These are phyloP conservation scores for Microdochium bolleyi DNA, from an alignment of 2,329 filamentous ascomycete species.

Conservation along the genomic window DNA sequence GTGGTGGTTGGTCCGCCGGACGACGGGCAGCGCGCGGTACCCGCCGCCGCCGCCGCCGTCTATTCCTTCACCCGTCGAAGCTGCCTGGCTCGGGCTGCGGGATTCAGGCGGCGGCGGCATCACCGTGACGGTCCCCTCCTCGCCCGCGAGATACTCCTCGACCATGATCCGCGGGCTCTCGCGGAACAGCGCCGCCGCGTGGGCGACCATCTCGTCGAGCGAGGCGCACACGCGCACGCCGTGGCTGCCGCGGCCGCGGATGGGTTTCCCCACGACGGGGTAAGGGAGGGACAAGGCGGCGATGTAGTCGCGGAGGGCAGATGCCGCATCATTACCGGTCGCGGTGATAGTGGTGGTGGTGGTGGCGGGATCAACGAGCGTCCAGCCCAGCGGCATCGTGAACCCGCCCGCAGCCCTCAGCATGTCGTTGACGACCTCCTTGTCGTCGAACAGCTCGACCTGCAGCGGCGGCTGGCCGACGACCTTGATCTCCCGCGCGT, in stretches of 20 bases:
- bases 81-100: background rate
- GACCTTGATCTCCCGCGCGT: conserved; percentile 23
- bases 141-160: conserved; percentile 37
- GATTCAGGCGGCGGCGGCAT: conserved; percentile 32
- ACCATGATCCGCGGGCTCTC: conserved; percentile 31
- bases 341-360: background rate
- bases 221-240: conserved; percentile 36
- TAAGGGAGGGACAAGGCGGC: conserved; percentile 5
- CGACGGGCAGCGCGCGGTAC: conserved; percentile 35
- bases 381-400: conserved; percentile 28
- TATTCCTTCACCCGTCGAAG: no score
- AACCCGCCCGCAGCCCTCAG: conserved; percentile 26
- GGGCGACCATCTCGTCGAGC: conserved; percentile 19
- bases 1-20: conserved; percentile 37
- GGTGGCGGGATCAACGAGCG: background rate
- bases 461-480: conserved; percentile 36
- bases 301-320: background rate
- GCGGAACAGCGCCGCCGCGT: conserved; percentile 23
- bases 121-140: conserved; percentile 42
- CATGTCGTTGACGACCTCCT: conserved; percentile 35
- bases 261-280: conserved; percentile 38
- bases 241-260: conserved; percentile 38
- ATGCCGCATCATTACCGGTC: background rate
- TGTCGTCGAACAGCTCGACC: conserved; percentile 42
- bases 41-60: no score